Evolutionary conservation across 441 rosid genomes (phyloP), one percentile per base, ranked within the genome.

Genomic region (Pelargonium citronellum): DNA sequence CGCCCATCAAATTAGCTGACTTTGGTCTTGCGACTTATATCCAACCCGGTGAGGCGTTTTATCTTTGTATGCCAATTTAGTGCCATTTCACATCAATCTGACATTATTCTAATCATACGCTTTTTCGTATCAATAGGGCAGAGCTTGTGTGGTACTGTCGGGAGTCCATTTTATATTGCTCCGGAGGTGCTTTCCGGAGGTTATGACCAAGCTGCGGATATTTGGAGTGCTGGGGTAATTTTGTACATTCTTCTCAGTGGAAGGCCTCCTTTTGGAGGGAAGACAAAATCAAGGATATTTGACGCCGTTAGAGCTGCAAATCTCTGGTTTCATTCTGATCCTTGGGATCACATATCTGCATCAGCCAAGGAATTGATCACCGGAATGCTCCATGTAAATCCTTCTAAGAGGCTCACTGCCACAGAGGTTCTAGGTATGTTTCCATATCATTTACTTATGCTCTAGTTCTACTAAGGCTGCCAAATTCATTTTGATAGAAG

Each of bases 201-300:
- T 24, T 89, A 90, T 79, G 83, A 88, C 74, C 83, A 92, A 77
- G 87, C 90, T 69, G 98, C 96, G 69, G 98, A 90, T 84, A 83
- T 90, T 70, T 92, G 98, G 98, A 92, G 98, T 78, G 88, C 98
- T 37, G 95, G 97, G 58, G 96, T 90, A 53, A 87, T 92, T 73
- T 78, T 87, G 67, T 90, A 90, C 76, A 86, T 90, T 77, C 95
- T 92, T 74, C 89, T 92, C 20, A 89, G 95, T 71, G 96, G 93
- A 47, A 81, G 83, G 83, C 96, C 96, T 68, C 96, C 98, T 44
- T 92, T 92, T 57, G 84, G 95, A 86, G 98, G 96, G 51, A 89
- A 84, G 83, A 87, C 95, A 53, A 89, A 86, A 80, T 87, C 92
- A 16, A 79, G 85, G 83, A 90, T 92, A 73, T 90, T 92, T 69